Percentiles rank a stretch among this genome's conserved stretches.
Evolutionary conservation across 176 grass and related monocot species (phyloP).

Genomic region (Rhipidocladum racemiflorum): DNA sequence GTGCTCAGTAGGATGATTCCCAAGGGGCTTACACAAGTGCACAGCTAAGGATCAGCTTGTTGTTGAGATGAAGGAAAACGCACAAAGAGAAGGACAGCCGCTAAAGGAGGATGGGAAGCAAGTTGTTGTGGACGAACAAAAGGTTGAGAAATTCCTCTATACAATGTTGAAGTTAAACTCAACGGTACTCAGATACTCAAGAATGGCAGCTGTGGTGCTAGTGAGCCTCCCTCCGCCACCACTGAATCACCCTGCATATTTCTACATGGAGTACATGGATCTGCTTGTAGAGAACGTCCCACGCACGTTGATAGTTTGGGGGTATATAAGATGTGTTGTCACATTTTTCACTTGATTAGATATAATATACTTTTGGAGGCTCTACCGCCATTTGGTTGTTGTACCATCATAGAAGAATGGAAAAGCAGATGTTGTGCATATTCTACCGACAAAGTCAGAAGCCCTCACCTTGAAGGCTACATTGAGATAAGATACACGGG

Average conservation of each 20-base stretch:
- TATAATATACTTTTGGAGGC: slow-evolving; percentile 23
- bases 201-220: slow-evolving; percentile 93
- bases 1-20: slow-evolving; percentile 69
- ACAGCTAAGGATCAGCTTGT: slow-evolving; percentile 60
- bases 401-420: slow-evolving; percentile 34
- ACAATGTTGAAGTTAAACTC: slow-evolving; percentile 94
- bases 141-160: slow-evolving; percentile 94
- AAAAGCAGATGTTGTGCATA: slow-evolving; percentile 30
- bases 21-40: slow-evolving; percentile 78
- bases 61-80: slow-evolving; percentile 78
- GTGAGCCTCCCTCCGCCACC: slow-evolving; percentile 92
- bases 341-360: slow-evolving; percentile 82
- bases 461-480: slow-evolving; percentile 27
- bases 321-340: slow-evolving; percentile 91
- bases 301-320: slow-evolving; percentile 93
- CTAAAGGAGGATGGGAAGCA: slow-evolving; percentile 71
- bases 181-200: slow-evolving; percentile 86
- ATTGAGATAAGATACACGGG: slow-evolving; percentile 17
- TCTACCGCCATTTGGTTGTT: slow-evolving; percentile 14
- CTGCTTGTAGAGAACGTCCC: slow-evolving; percentile 95
- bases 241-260: slow-evolving; percentile 80
- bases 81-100: slow-evolving; percentile 52
- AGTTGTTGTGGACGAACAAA: slow-evolving; percentile 75
- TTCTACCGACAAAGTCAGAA: slow-evolving; percentile 25
- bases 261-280: slow-evolving; percentile 99